Percentiles rank a stretch among this genome's conserved stretches.
Evolutionary conservation across 2,329 filamentous ascomycete species (phyloP).

Genomic region (Ascochyta koolunga): DNA sequence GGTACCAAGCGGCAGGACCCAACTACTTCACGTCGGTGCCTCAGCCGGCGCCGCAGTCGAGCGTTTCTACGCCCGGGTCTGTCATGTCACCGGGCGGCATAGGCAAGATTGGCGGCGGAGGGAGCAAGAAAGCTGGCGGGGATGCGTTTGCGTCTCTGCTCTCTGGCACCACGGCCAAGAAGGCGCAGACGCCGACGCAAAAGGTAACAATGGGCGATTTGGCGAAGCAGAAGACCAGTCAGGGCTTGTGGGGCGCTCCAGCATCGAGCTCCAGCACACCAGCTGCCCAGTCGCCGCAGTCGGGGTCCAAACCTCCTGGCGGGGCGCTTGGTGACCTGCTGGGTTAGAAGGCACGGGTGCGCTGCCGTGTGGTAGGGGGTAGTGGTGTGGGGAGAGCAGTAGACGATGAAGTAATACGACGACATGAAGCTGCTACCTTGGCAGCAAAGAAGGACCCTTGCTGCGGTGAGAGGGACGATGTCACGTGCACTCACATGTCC

Average conservation of each 20-base stretch:
- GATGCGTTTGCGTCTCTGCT: conserved; percentile 93
- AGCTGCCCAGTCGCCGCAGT: conserved; percentile 31
- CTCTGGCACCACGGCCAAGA: conserved; percentile 78
- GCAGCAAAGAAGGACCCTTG: too few species aligned
- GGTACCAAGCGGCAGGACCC: conserved; percentile 78
- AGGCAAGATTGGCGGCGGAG: conserved; percentile 43
- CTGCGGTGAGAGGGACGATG: too few species aligned
- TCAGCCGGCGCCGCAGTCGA: conserved; percentile 43
- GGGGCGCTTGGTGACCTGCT: conserved; percentile 41
- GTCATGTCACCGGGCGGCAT: conserved; percentile 45
- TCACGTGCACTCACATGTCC: too few species aligned
- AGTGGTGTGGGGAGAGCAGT: neutral
- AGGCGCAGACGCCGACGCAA: conserved; percentile 64
- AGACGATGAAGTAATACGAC: neutral
- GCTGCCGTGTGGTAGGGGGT: neutral
- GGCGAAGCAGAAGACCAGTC: conserved; percentile 96
- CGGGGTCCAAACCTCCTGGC: conserved; percentile 42
- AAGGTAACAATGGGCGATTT: conserved; percentile 87
- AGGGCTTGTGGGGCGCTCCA: conserved; percentile 88
- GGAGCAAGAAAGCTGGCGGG: conserved; percentile 60
- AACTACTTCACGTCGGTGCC: conserved; percentile 93
- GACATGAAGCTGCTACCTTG: neutral
- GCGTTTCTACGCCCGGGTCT: conserved; percentile 50
- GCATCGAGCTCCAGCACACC: conserved; percentile 49
- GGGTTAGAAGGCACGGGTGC: conserved; percentile 11